Evolutionary conservation across 139 green algal genomes (phyloP), one percentile per base, ranked within the genome.

Genomic region (Raphidocelis subcapitata): DNA sequence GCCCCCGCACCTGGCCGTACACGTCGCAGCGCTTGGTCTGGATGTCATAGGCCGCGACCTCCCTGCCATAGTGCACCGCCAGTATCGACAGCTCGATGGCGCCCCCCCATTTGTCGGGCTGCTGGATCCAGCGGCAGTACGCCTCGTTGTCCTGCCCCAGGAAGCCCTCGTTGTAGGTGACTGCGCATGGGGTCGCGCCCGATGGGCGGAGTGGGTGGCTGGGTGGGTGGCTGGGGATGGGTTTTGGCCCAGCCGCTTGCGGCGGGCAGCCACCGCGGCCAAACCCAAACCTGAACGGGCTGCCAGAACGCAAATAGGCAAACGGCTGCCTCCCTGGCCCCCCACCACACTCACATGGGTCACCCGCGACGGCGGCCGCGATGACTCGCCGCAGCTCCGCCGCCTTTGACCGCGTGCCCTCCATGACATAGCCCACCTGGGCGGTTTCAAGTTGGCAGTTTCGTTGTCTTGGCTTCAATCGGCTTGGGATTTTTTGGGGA

Each of bases 71-170:
- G 62, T 92, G 79, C 15, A 66, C 73, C 0, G 87, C 76, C 33
- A 99, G 83, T 71, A 99, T 96, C 64, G 80, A 87, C 37, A 99
- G 88, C 86, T 99, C 95, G n/a, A 99, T 98, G 54, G 89, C 92
- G 15, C 95, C 95, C 28, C 93, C 92, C 93, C 93, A 97, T 52
- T 84, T 82, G 72, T 80, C 28, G 3, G 23, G 47, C 41, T 87
- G 72, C 24, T 33, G 31, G 72, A 89, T 89, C 81, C 81, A 89
- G 4, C 74, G 57, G 73, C 78, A 85, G 79, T 94, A 93, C 57
- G 88, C 83, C 4, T 55, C 51, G 33, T 87, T 90, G n/a, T 73
- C 16, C 69, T 87, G 85, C 3, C 80, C 92, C 44, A 97, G 79
- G 54, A 94, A 89, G 18, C 67, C 92, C 29, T 95, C 90, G 44